Conservation (phyloP, 2,329 filamentous ascomycete genomes). For the Dothideomycetes sp. region DNA sequence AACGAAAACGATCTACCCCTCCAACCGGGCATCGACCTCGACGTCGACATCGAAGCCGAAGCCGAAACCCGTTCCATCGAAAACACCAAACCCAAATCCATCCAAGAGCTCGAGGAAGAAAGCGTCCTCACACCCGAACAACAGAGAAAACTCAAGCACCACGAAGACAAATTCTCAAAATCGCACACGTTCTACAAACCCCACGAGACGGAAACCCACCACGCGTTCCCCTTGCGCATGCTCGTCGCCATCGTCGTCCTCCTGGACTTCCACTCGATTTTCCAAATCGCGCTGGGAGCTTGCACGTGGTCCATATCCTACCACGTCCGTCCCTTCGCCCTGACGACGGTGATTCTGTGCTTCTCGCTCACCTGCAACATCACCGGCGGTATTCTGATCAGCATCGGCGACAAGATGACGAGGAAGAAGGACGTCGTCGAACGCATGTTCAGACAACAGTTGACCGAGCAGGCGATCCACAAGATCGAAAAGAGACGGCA, state of each 20-base stretch:
- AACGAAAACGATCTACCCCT: conserved; percentile 61
- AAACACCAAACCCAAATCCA: conserved; percentile 11
- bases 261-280: conserved; percentile 67
- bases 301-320: conserved; percentile 73
- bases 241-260: conserved; percentile 71
- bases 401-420: conserved; percentile 63
- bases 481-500: conserved; percentile 38
- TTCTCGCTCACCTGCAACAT: conserved; percentile 72
- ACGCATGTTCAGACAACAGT: conserved; percentile 63
- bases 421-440: conserved; percentile 81
- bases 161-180: conserved; percentile 70
- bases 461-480: conserved; percentile 58
- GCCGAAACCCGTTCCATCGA: not conserved
- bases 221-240: conserved; percentile 65
- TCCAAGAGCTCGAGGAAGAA: conserved; percentile 44
- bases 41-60: conserved; percentile 19
- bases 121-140: conserved; percentile 57
- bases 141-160: conserved; percentile 61
- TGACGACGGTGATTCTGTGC: conserved; percentile 74
- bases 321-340: conserved; percentile 55
- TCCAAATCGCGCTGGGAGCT: conserved; percentile 71
- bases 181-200: conserved; percentile 86
- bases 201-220: conserved; percentile 73
- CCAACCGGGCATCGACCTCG: conserved; percentile 8
- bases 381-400: conserved; percentile 65